These are phyloP conservation scores for Populus alba DNA, from an alignment of 345 rosid genomes.

Conservation along the genomic window DNA sequence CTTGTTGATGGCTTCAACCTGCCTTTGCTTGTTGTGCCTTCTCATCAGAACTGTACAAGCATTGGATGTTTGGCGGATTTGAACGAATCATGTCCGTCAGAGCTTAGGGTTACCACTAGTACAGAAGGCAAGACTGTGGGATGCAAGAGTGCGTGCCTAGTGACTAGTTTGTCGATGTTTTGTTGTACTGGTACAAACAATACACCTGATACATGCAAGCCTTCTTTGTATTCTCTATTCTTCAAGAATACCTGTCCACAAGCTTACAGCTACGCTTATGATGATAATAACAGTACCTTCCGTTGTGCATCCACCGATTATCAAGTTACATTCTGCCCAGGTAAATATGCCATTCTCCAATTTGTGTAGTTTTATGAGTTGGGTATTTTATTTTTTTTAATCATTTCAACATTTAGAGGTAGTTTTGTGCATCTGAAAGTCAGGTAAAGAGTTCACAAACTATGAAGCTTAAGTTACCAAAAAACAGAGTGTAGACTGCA, in stretches of 20 bases:
- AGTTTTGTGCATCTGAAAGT: neutral
- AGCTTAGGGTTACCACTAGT: slow-evolving; percentile 50
- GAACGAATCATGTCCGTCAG: slow-evolving; percentile 76
- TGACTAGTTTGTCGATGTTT: too few relatives aligned
- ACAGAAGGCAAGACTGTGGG: slow-evolving; percentile 46
- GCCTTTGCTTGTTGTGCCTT: slow-evolving; percentile 67
- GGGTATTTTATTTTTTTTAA: neutral
- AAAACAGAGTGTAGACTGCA: too few relatives aligned
- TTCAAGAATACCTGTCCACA: too few relatives aligned
- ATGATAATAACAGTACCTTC: neutral
- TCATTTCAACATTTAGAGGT: neutral
- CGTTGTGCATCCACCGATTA: neutral
- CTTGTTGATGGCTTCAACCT: slow-evolving; percentile 93
- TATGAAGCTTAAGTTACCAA: too few relatives aligned
- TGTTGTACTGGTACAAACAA: too few relatives aligned
- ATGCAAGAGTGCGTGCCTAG: slow-evolving; percentile 26
- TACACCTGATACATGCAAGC: neutral
- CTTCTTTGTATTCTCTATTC: neutral
- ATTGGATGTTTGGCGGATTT: slow-evolving; percentile 75
- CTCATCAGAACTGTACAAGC: slow-evolving; percentile 57
- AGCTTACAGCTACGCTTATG: too few relatives aligned
- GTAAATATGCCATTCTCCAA: neutral
- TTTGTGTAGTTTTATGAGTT: neutral
- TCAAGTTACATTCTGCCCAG: neutral
- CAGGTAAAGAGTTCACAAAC: too few relatives aligned